Percentiles rank a stretch among this genome's conserved stretches.
Conservation (phyloP, 441 rosid species). For the Populus tomentosa region DNA sequence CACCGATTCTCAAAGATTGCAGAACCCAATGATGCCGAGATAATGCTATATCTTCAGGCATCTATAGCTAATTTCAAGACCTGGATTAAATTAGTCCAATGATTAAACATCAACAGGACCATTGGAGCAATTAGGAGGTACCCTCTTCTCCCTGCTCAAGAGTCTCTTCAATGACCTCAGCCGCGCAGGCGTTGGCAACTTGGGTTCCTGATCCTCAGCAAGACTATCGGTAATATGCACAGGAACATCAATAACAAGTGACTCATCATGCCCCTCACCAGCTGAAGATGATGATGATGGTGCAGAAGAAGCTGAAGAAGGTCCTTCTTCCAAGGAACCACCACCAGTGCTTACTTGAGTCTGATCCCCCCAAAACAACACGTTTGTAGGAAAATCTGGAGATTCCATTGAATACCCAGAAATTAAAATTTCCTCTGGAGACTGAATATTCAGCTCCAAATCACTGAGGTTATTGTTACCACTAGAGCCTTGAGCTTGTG, state of each 20-base stretch:
- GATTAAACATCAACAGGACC: slow-evolving; percentile 33
- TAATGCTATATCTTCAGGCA: slow-evolving; percentile 13
- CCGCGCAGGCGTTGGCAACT: slow-evolving; percentile 53
- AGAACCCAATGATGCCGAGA: slow-evolving; percentile 20
- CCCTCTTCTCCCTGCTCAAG: slow-evolving; percentile 66
- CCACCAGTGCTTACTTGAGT: slow-evolving; percentile 59
- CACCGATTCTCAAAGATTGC: background rate
- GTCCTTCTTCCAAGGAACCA: slow-evolving; percentile 36
- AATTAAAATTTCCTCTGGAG: slow-evolving; percentile 25
- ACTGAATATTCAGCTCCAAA: slow-evolving; percentile 31
- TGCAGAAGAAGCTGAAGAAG: slow-evolving; percentile 11
- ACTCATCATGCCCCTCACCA: slow-evolving; percentile 31
- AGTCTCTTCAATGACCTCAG: slow-evolving; percentile 72
- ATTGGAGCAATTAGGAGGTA: slow-evolving; percentile 25
- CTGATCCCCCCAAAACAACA: slow-evolving; percentile 80
- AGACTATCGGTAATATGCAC: slow-evolving; percentile 29
- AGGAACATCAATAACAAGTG: slow-evolving; percentile 58
- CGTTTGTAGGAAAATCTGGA: slow-evolving; percentile 69
- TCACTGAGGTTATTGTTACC: slow-evolving; percentile 44
- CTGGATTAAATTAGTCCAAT: background rate
- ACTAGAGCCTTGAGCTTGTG: slow-evolving; percentile 30
- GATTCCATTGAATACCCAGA: slow-evolving; percentile 43
- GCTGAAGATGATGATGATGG: slow-evolving; percentile 22
- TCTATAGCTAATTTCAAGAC: background rate
- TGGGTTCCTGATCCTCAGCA: slow-evolving; percentile 48